phyloP scores from a whole-genome alignment of 2,329 filamentous ascomycete genomes.

The Fusarium sp. region DNA sequence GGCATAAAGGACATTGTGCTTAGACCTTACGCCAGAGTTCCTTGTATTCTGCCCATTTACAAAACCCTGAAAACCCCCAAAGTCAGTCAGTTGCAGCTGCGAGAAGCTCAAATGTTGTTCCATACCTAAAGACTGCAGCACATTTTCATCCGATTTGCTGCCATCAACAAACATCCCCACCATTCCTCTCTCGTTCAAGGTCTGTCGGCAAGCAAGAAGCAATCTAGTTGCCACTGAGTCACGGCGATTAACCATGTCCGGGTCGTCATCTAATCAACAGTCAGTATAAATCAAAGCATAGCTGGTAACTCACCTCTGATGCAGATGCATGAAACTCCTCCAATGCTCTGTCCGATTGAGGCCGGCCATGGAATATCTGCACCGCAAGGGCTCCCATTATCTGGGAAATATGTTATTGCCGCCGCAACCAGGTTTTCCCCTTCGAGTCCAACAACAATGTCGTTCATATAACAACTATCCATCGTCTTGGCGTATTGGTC shows the following conservation, averaged over 20 bases:
- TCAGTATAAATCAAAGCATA: constrained; percentile 12
- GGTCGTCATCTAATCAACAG: constrained; percentile 54
- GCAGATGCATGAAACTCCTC: constrained; percentile 70
- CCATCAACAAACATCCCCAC: constrained; percentile 66
- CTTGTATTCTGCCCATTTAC: constrained; percentile 67
- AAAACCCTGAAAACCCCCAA: constrained; percentile 58
- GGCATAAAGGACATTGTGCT: constrained; percentile 8
- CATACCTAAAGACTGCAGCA: constrained; percentile 65
- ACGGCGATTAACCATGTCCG: constrained; percentile 55
- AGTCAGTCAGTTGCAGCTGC: constrained; percentile 6
- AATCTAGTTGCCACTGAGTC: constrained; percentile 65
- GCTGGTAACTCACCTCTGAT: constrained; percentile 59
- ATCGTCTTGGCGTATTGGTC: constrained; percentile 67
- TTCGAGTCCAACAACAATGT: constrained; percentile 66
- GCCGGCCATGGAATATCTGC: constrained; percentile 67
- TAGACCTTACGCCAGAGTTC: constrained; percentile 63
- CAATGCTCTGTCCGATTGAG: constrained; percentile 61
- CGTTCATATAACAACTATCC: constrained; percentile 59
- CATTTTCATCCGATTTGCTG: constrained; percentile 61
- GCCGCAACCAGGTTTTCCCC: constrained; percentile 61
- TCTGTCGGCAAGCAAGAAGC: constrained; percentile 62
- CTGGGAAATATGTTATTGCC: constrained; percentile 65
- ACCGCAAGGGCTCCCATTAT: constrained; percentile 57
- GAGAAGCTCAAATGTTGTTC: neutral
- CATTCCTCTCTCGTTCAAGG: constrained; percentile 62